Base-by-base conservation (phyloP, 176 grass and related monocot species). In the Musa beccarii region DNA sequence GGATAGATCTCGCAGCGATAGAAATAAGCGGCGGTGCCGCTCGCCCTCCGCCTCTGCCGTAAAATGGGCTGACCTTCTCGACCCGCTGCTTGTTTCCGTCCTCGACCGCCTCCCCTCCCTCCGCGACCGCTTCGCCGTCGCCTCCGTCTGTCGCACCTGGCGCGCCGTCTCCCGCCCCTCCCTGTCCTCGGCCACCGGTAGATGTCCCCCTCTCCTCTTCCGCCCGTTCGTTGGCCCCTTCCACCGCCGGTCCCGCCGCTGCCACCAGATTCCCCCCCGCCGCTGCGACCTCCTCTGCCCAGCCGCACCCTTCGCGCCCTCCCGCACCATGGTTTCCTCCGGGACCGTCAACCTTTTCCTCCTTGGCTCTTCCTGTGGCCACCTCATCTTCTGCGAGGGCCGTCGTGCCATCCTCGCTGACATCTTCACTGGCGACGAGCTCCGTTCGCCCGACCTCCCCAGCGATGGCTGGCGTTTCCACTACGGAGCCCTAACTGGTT, bases 81-180 rank as follows among this genome's bases (percentile, higher is more conserved):
- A 92, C 23, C 53, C n/a, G 52, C 26, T 92, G 11, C 81, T 92
- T 74, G 67, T 81, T 24, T 64, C 80, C 81, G 69, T 92, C 64
- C 53, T 88, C 71, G 2, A 13, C 50, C 81, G 83, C 71, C 62
- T 91, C 68, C 82, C 20, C 75, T 86, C 86, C 77, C 85, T 86
- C 19, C 83, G 75, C 63, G 89, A 88, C 24, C 24, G 86, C n/a
- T 81, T 88, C 66, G 79, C 72, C 80, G 83, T 86, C 10, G 54
- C 53, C 17, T n/a, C 57, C 61, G 85, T 82, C 54, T 92, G 86
- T 68, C 81, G 62, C 68, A 79, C 89, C 69, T 92, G 89, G 89
- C 83, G 79, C 1, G 19, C 66, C 53, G 61, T 74, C 13, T n/a
- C 66, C 62, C 72, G 54, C 66, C 59, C 86, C 66, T 71, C 64